phyloP scores from a whole-genome alignment of 164 flowering plant species.

The Vitis cinerea region DNA sequence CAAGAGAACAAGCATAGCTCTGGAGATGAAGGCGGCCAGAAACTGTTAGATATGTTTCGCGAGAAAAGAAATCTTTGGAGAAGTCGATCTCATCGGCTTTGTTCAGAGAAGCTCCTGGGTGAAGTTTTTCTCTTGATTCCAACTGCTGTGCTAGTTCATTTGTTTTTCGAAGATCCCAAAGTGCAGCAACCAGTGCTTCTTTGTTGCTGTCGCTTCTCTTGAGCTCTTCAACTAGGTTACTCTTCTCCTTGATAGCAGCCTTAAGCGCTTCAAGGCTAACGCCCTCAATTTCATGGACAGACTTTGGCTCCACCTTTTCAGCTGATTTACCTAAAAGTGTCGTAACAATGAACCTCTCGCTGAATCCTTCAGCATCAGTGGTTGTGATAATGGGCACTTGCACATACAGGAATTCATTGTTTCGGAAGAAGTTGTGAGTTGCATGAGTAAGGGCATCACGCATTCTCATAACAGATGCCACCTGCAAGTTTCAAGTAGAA shows the following conservation, averaged over 20 bases:
- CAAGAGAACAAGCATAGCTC: slow-evolving; percentile 86
- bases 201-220: slow-evolving; percentile 75
- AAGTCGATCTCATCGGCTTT: slow-evolving; percentile 24
- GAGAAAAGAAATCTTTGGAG: slow-evolving; percentile 56
- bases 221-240: slow-evolving; percentile 56
- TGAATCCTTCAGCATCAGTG: slow-evolving; percentile 49
- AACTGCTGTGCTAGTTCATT: slow-evolving; percentile 55
- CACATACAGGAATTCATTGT: slow-evolving; percentile 66
- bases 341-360: slow-evolving; percentile 61
- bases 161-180: slow-evolving; percentile 69
- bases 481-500: slow-evolving; percentile 32
- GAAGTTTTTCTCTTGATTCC: slow-evolving; percentile 54
- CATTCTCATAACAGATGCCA: slow-evolving; percentile 73
- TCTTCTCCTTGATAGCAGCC: slow-evolving; percentile 67
- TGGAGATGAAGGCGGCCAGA: slow-evolving; percentile 79
- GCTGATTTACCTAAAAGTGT: slow-evolving; percentile 32
- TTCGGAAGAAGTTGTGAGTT: slow-evolving; percentile 70
- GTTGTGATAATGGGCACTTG: slow-evolving; percentile 76
- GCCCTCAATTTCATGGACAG: slow-evolving; percentile 18
- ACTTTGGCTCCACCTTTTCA: slow-evolving; percentile 24
- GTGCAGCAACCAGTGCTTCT: slow-evolving; percentile 69
- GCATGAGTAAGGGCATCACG: slow-evolving; percentile 58
- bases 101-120: slow-evolving; percentile 11
- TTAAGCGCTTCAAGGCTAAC: slow-evolving; percentile 52
- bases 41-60: slow-evolving; percentile 47